These are phyloP conservation scores for Skeletonema menzelii DNA, from an alignment of 108 stramenopile genomes.

Conservation along the genomic window DNA sequence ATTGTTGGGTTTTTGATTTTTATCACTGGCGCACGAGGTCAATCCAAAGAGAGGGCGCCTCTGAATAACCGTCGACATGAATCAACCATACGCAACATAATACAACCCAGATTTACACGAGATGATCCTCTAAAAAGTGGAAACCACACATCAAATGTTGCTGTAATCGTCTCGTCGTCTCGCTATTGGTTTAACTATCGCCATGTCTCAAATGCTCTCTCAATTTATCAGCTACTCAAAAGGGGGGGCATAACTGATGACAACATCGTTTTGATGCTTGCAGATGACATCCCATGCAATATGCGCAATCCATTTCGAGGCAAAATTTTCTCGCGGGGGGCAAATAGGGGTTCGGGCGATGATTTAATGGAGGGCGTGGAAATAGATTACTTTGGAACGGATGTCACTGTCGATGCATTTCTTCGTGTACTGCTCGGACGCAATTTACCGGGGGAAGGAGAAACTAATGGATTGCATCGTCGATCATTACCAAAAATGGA, in stretches of 20 bases:
- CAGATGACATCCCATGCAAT: constrained; percentile 86
- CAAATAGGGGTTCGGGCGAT: constrained; percentile 48
- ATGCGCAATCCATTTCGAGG: constrained; percentile 70
- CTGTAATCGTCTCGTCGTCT: constrained; percentile 83
- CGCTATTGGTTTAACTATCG: constrained; percentile 95
- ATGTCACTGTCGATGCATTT: constrained; percentile 94
- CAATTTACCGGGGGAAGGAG: constrained; percentile 36
- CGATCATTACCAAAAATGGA: constrained; percentile 46
- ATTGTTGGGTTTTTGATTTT: background rate
- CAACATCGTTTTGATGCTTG: constrained; percentile 89
- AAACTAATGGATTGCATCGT: constrained; percentile 8
- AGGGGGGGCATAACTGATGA: constrained; percentile 75
- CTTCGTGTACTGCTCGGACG: constrained; percentile 69
- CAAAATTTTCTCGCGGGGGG: constrained; percentile 58
- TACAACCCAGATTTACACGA: constrained; percentile 14
- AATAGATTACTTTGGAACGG: constrained; percentile 92
- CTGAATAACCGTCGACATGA: constrained; percentile 34
- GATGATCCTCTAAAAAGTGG: constrained; percentile 19
- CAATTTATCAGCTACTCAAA: constrained; percentile 67
- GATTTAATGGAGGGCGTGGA: constrained; percentile 70
- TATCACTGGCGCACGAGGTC: background rate
- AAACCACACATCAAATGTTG: constrained; percentile 50
- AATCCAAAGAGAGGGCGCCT: constrained; percentile 3
- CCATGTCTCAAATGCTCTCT: constrained; percentile 85
- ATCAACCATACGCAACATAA: constrained; percentile 33